Base-by-base conservation (phyloP, 2,329 filamentous ascomycete genomes). In the Colletotrichum chrysophilum region DNA sequence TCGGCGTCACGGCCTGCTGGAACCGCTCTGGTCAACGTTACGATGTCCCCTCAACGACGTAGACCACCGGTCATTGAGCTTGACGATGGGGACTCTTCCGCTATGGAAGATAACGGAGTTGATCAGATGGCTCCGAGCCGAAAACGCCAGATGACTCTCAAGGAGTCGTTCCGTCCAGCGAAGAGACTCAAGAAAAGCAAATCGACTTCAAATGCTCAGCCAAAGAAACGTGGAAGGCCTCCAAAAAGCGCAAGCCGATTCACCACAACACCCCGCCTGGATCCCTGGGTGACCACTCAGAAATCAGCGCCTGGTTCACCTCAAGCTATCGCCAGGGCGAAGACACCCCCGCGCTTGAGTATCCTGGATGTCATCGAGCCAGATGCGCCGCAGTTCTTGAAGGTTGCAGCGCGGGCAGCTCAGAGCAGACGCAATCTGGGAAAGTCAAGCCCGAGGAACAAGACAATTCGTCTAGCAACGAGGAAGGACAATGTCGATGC, bases 401-500 rank as follows among this genome's bases (percentile, higher is more conserved):
- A 87, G 75, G 87, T 94, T 79, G 92, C 92, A 66, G 91, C 91
- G 58, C 90, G 92, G 18, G 87, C 90, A 68, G 91, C 88, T 5
- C 88, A 84, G 70, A 85, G 82, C 67, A 87, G 86, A 38, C 79
- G 77, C 30, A 86, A 87, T 14, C 84, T 88, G 77, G 92, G 92
- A 18, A 89, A 89, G 79, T 86, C 89, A 8, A 92, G 88, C 70
- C 91, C 91, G 2, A 84, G 83, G 0, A 85, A 80, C 58, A 94
- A 93, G 79, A 81, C 85, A n/a, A 91, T 94, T 75, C 87, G 88
- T 71, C 84, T 94, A n/a, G 91, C 90, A 26, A 92, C 87, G 34
- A 88, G 91, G n/a, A 85, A 85, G 77, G 92, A 93, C 79, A 91
- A 92, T 75, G 77, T 91, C 21, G 92, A 93, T 80, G 91, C 88